Evolutionary conservation across 1,284 basidiomycete genomes (phyloP), one percentile per base, ranked within the genome.

Genomic region (Apiotrichum porosum): DNA sequence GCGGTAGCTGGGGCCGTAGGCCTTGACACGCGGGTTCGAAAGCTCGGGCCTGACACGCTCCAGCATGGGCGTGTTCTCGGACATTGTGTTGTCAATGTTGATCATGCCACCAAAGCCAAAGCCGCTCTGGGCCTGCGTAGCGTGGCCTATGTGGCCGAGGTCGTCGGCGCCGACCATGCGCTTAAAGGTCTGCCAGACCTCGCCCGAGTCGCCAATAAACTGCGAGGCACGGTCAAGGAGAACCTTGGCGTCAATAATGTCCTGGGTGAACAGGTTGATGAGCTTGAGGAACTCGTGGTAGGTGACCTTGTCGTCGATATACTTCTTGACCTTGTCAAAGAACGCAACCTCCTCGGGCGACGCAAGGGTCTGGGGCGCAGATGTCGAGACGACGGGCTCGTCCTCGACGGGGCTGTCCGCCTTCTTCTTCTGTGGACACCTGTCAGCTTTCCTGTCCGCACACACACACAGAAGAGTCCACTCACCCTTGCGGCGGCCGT

Each of bases 281-380:
- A 97, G 78, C 70, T 94, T 97, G 58, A 98, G 77, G 75, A 98
- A 97, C 73, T 97, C 94, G 69, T 93, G 87, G 76, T 95, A 97
- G 4, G 85, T 85, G 44, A 90, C 83, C 33, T 88, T 83, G 66
- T 86, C 89, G 61, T 93, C 69, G 51, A 97, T 79, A 37, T 82
- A 80, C 52, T 86, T 86, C 71, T 90, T 92, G 61, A 91, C 87
- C 43, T 88, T 83, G 66, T 97, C 92, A 65, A 97, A 97, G 79
- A 97, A 97, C 13, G 86, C 77, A 21, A 94, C 80, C 65, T 95
- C 92, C 56, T 91, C 88, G n/a, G 84, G 81, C 3, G 84, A 79
- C 2, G 81, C 79, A 50, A 76, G 76, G 4, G 78, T 71, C 51
- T 73, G 75, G 21, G 54, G 61, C 28, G 49, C 34, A 17, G 47